Conservation (phyloP, 179 eudicot genomes). For the Spinacia oleracea region DNA sequence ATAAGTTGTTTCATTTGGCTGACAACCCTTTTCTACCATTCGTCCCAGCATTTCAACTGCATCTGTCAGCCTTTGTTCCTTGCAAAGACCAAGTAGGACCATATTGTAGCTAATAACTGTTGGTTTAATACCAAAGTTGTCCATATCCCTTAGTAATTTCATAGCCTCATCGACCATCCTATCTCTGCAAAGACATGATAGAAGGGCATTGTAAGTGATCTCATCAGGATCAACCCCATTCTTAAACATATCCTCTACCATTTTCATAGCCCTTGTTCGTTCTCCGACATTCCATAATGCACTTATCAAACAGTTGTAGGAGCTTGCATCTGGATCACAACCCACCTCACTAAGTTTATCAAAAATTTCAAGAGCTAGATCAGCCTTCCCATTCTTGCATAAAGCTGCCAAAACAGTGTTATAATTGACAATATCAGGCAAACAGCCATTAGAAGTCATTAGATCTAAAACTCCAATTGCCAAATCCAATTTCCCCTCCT, state of each 20-base stretch:
- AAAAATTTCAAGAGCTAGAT: constrained; percentile 57
- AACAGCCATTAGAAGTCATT: constrained; percentile 60
- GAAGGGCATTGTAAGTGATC: constrained; percentile 61
- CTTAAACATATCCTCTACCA: constrained; percentile 53
- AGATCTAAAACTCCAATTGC: constrained; percentile 53
- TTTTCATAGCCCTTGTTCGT: constrained; percentile 38
- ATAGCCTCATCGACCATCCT: constrained; percentile 65
- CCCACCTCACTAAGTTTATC: constrained; percentile 53
- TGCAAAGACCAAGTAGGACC: constrained; percentile 63
- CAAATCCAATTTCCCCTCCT: constrained; percentile 53
- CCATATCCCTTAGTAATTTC: constrained; percentile 50
- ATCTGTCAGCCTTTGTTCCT: constrained; percentile 51
- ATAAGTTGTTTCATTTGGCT: constrained; percentile 66
- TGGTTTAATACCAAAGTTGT: constrained; percentile 38
- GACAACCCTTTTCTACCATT: constrained; percentile 57
- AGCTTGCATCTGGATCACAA: constrained; percentile 62
- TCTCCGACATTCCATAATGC: constrained; percentile 62
- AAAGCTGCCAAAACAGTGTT: constrained; percentile 58
- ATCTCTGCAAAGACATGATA: constrained; percentile 69
- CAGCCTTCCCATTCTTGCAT: constrained; percentile 59
- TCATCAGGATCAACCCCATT: constrained; percentile 66
- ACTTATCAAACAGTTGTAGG: constrained; percentile 60
- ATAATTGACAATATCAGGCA: constrained; percentile 65
- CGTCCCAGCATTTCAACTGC: constrained; percentile 50
- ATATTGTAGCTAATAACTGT: constrained; percentile 60